Evolutionary conservation across 148 eudicot genomes (phyloP).

Genomic region (Rhododendron ovatum): DNA sequence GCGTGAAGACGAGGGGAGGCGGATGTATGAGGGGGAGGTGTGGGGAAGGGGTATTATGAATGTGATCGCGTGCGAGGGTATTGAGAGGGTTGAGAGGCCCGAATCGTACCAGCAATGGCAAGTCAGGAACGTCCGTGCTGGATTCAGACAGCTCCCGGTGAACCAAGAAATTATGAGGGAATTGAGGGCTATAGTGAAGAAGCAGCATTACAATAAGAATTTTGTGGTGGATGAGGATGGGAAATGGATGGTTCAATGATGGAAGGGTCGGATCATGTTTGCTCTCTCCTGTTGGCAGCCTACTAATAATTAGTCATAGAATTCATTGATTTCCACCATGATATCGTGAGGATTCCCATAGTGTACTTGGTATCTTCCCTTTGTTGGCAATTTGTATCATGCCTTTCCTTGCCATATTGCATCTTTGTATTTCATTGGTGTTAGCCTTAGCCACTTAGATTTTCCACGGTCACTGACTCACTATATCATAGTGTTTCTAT

Average conservation of each 20-base stretch:
- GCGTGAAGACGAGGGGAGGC: conserved; percentile 24
- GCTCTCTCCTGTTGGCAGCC: conserved; percentile 66
- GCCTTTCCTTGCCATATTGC: neutral
- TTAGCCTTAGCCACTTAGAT: neutral
- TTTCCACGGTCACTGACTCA: neutral
- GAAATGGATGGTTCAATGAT: conserved; percentile 66
- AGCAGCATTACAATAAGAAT: conserved; percentile 44
- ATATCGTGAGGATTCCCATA: neutral
- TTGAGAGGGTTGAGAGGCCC: conserved; percentile 52
- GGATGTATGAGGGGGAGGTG: conserved; percentile 29
- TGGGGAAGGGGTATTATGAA: conserved; percentile 45
- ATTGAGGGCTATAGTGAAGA: conserved; percentile 28
- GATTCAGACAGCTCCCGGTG: conserved; percentile 37
- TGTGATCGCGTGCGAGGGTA: conserved; percentile 59
- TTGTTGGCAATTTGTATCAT: no score
- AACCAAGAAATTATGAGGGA: conserved; percentile 29
- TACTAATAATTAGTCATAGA: neutral
- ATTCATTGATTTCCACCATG: no score
- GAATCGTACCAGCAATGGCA: conserved; percentile 77
- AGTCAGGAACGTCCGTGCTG: conserved; percentile 33
- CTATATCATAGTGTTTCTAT: no score
- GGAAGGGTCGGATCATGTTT: conserved; percentile 62
- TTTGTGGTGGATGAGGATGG: conserved; percentile 49
- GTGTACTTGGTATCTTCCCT: no score
- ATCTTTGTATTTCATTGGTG: neutral